Evolutionary conservation across 371 early-diverging fungal species (phyloP).

Genomic region (Coemansia sp.): DNA sequence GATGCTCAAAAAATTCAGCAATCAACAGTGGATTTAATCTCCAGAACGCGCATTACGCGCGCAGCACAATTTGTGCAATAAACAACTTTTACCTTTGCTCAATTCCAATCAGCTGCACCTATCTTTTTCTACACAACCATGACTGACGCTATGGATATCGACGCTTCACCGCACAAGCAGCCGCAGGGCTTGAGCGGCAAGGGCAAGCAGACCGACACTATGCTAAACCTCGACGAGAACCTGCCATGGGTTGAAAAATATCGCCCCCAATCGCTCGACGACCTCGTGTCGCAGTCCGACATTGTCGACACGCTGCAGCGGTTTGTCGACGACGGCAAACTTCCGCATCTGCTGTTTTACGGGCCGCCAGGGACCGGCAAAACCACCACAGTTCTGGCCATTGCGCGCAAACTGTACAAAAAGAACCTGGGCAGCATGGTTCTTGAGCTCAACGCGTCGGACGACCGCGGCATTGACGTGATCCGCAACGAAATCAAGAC

Average conservation of each 20-base stretch:
- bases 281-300: slow-evolving; percentile 89
- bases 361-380: slow-evolving; percentile 99
- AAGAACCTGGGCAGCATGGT: slow-evolving; percentile 79
- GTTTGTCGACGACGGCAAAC: slow-evolving; percentile 81
- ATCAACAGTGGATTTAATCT: too few relatives aligned
- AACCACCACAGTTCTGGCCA: slow-evolving; percentile 94
- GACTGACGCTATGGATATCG: slow-evolving; percentile 47
- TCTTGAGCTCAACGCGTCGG: slow-evolving; percentile 97
- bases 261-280: slow-evolving; percentile 78
- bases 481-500: slow-evolving; percentile 97
- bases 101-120: not conserved
- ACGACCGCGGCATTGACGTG: slow-evolving; percentile 99
- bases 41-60: not conserved
- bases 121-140: slow-evolving; percentile 9
- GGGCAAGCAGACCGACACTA: slow-evolving; percentile 33
- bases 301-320: slow-evolving; percentile 88
- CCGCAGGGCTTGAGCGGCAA: slow-evolving; percentile 8
- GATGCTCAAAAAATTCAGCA: not conserved
- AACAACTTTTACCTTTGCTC: not conserved
- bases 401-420: slow-evolving; percentile 85
- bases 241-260: slow-evolving; percentile 92
- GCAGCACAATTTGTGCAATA: not conserved
- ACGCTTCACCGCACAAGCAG: slow-evolving; percentile 3
- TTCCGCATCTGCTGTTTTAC: slow-evolving; percentile 99
- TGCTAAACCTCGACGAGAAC: slow-evolving; percentile 9